Evolutionary conservation across 495 filamentous ascomycete species (phyloP), one percentile per base, ranked within the genome.

Genomic region (Penicillium samsonianum): DNA sequence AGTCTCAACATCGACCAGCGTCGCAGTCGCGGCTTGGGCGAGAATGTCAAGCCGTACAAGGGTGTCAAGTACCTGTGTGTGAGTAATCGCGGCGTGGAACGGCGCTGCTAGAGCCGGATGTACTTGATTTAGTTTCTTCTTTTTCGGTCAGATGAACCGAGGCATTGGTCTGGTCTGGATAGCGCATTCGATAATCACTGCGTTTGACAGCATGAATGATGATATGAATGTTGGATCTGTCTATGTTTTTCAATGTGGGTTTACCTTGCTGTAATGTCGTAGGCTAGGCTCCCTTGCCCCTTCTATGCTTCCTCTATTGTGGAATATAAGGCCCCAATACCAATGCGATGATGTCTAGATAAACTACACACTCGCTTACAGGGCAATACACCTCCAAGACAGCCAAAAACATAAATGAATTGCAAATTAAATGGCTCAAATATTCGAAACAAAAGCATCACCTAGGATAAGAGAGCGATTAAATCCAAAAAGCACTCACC

Each of bases 41-140:
- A 96, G 62, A 84, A 87, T 11, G 84, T 98, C 42, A 92, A 90
- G 71, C 94, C 95, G 40, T 99, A 96, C 72, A 99, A 98, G 77
- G 95, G 94, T 12, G 94, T 98, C 45, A 99, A 98, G 74, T 99
- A 99, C 73, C 69, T 98, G 55, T 96, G 91, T 61, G 85, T 94
- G 28, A 96, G 91, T 73, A 85, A 83, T 60, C 84, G 83, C 42
- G 95, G 95, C 4, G 81, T 99, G 40, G 94, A 98, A 73, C 63
- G 76, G 22, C 67, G 77, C 50, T 77, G 73, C 53, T 79, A 71
- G 35, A 22, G 19, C 38, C 14, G 4, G 20, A 19, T 52, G 50
- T 52, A 52, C 10, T 48, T 31, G 35, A 38, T 8, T 17, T 38
- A 7, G 1, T 52, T 35, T 19, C 16, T 23, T n/a, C n/a, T 12